Conservation (phyloP, 306 rosid genomes). For the Neltuma alba region DNA sequence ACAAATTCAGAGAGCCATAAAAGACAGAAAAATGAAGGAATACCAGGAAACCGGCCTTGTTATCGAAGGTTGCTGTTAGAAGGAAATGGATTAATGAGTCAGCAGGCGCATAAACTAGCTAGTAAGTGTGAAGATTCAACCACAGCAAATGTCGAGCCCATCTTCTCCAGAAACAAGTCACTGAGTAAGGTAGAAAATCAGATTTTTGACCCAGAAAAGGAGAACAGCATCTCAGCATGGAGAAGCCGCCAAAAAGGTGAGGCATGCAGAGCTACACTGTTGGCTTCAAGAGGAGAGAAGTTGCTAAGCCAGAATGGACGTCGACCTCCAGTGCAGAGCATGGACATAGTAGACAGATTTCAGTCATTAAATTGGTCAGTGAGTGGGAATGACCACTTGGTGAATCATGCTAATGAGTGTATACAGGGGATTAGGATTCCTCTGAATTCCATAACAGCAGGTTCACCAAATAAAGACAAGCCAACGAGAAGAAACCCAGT, state of each 20-base stretch:
- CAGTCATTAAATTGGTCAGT: constrained; percentile 38
- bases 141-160: constrained; percentile 27
- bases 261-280: not conserved
- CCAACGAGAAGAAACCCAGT: constrained; percentile 28
- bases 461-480: constrained; percentile 21
- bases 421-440: constrained; percentile 64
- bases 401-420: constrained; percentile 37
- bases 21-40: constrained; percentile 18
- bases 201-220: constrained; percentile 29
- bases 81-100: constrained; percentile 31
- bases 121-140: constrained; percentile 27
- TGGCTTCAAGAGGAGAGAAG: constrained; percentile 27
- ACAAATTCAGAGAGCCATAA: constrained; percentile 14
- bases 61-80: constrained; percentile 20
- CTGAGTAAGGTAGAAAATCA: constrained; percentile 31
- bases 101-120: constrained; percentile 26
- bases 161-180: constrained; percentile 14
- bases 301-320: constrained; percentile 21
- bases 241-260: not conserved
- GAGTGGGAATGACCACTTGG: constrained; percentile 19
- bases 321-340: constrained; percentile 22
- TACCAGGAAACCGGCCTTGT: not conserved
- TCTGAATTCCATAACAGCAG: constrained; percentile 11
- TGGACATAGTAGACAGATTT: constrained; percentile 23
- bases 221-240: not conserved